Conservation (phyloP, 345 rosid genomes). For the Pistacia integerrima region DNA sequence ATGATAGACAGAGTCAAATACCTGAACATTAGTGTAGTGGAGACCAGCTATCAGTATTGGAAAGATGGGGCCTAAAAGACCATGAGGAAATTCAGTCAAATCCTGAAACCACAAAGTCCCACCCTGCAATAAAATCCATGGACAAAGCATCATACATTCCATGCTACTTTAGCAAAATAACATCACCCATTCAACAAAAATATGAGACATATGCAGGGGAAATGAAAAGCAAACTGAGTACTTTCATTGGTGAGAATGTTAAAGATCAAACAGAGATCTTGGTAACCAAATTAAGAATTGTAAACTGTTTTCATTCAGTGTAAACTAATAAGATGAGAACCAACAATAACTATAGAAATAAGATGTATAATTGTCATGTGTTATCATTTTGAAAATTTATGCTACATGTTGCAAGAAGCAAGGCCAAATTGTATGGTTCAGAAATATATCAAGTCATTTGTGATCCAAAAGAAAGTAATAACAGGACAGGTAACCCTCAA, state of each 20-base stretch:
- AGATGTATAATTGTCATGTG: no score
- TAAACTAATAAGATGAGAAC: conserved; percentile 1
- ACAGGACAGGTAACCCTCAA: conserved; percentile 4
- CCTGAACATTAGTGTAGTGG: conserved; percentile 86
- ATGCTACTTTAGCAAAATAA: not conserved
- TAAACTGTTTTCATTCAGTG: not conserved
- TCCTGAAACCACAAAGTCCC: conserved; percentile 92
- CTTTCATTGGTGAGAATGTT: not conserved
- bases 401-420: not conserved
- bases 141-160: not conserved
- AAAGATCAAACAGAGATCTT: not conserved
- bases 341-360: not conserved
- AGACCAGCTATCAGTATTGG: conserved; percentile 75
- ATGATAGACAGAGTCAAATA: conserved; percentile 19
- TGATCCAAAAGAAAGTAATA: not conserved
- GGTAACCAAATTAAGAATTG: not conserved
- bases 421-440: not conserved
- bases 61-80: conserved; percentile 62
- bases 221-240: not conserved
- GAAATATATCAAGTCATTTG: not conserved
- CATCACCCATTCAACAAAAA: not conserved
- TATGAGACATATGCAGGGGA: not conserved
- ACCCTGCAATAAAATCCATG: conserved; percentile 61
- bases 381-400: not conserved
- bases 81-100: conserved; percentile 77